These are phyloP conservation scores for Lizonia empirigonia DNA, from an alignment of 2,329 filamentous ascomycete species.

Conservation along the genomic window DNA sequence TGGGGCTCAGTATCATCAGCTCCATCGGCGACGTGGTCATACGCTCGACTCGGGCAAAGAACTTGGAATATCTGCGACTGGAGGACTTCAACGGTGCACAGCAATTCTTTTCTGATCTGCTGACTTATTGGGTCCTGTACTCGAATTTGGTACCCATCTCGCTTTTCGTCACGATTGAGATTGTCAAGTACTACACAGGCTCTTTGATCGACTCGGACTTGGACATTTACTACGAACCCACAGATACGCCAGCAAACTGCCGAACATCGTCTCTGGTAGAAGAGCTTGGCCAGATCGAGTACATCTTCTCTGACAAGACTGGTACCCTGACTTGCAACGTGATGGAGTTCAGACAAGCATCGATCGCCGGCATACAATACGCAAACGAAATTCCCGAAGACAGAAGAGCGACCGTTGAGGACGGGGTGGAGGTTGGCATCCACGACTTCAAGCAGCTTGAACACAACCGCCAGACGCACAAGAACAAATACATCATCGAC, in stretches of 20 bases:
- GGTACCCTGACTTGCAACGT: constrained; percentile 96
- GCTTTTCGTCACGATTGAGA: constrained; percentile 94
- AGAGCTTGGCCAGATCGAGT: constrained; percentile 96
- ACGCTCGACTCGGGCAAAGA: constrained; percentile 64
- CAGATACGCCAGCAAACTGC: constrained; percentile 93
- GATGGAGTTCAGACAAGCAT: constrained; percentile 98
- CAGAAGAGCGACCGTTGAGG: constrained; percentile 76
- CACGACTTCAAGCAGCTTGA: constrained; percentile 80
- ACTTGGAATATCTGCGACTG: constrained; percentile 76
- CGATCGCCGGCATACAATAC: constrained; percentile 92
- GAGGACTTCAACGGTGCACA: constrained; percentile 65
- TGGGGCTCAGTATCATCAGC: constrained; percentile 84
- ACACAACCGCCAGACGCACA: constrained; percentile 70
- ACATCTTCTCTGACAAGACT: constrained; percentile 98
- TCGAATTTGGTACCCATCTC: constrained; percentile 96
- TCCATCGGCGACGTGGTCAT: constrained; percentile 89
- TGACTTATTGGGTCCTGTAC: constrained; percentile 98
- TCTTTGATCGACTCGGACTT: constrained; percentile 96
- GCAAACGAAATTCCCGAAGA: constrained; percentile 92
- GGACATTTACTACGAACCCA: constrained; percentile 97
- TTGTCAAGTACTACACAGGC: constrained; percentile 98
- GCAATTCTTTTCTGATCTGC: constrained; percentile 90
- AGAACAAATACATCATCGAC: constrained; percentile 66
- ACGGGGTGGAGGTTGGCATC: constrained; percentile 77
- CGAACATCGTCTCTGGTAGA: constrained; percentile 95